These are phyloP conservation scores for Tillandsia leiboldiana DNA, from an alignment of 176 grass and related monocot species.

Conservation along the genomic window DNA sequence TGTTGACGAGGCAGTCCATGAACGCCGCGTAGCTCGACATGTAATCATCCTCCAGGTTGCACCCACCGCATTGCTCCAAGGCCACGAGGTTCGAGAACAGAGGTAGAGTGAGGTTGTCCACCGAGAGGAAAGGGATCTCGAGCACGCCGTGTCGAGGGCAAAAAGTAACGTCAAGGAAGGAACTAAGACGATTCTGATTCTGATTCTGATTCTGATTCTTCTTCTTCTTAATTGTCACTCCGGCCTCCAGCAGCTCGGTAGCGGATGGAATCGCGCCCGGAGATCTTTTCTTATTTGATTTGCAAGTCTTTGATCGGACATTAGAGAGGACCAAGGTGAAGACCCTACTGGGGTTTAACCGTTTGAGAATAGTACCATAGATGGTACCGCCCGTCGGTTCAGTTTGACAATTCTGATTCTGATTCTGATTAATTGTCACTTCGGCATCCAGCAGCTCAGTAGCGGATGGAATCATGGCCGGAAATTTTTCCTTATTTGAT, in stretches of 20 bases:
- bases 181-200: not conserved
- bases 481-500: not conserved
- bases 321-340: no score
- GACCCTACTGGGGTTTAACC: no score
- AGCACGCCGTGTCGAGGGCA: not conserved
- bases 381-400: no score
- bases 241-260: conserved; percentile 24
- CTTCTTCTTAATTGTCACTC: conserved; percentile 4
- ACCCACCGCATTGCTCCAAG: not conserved
- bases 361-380: no score
- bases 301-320: no score
- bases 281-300: not conserved
- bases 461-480: no score
- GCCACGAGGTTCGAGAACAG: not conserved
- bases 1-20: conserved; percentile 4
- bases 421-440: no score
- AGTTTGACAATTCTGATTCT: no score
- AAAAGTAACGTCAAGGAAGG: not conserved
- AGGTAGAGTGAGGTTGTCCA: not conserved
- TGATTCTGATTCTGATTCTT: not conserved
- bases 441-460: no score
- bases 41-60: no score
- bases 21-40: not conserved
- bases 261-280: conserved; percentile 23
- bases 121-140: not conserved